Conservation (phyloP, 371 early-diverging fungal genomes). For the Parasitella parasitica region DNA sequence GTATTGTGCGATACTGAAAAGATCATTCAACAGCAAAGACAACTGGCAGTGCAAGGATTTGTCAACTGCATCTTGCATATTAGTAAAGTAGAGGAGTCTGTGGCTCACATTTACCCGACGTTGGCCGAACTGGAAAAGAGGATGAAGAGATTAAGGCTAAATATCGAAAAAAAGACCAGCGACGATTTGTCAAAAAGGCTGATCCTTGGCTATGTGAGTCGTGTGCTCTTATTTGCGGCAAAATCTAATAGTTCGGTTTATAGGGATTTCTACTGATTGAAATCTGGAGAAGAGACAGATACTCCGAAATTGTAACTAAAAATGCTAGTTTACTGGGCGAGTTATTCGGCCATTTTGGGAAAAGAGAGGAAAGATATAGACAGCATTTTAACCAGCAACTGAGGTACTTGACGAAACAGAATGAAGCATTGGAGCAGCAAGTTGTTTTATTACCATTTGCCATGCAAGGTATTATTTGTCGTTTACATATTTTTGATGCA, state of each 20-base stretch:
- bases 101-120: constrained; percentile 12
- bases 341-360: constrained; percentile 16
- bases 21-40: constrained; percentile 4
- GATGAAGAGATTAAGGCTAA: constrained; percentile 1
- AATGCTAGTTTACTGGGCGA: not conserved
- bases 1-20: constrained; percentile 6
- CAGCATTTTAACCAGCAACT: not conserved
- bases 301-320: constrained; percentile 17
- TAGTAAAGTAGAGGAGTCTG: constrained; percentile 21
- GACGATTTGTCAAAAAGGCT: not conserved
- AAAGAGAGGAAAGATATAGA: constrained; percentile 11
- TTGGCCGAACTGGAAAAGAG: constrained; percentile 15
- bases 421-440: not conserved
- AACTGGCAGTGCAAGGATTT: not conserved
- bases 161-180: constrained; percentile 10
- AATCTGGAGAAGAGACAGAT: constrained; percentile 23
- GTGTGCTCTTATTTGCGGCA: not conserved
- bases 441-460: not conserved
- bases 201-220: constrained; percentile 17
- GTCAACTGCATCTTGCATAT: constrained; percentile 16
- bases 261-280: constrained; percentile 24
- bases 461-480: not conserved
- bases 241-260: not conserved
- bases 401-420: constrained; percentile 6
- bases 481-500: not conserved